Conservation (phyloP, 768 basidiomycete species). For the Mycena galericulata region DNA sequence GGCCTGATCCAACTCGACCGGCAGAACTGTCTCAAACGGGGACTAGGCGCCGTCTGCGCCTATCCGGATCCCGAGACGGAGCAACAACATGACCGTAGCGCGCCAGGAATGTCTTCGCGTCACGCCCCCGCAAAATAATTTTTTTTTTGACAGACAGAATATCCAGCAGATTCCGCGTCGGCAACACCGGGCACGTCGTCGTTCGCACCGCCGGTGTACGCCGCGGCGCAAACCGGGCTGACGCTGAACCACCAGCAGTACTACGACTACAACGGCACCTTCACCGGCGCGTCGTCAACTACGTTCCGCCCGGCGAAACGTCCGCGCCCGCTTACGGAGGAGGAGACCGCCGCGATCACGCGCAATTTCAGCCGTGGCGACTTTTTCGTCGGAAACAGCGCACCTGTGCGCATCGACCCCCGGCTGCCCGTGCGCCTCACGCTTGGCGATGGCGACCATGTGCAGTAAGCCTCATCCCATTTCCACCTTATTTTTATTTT, state of each 20-base stretch:
- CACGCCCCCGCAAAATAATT: constrained; percentile 6
- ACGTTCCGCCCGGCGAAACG: constrained; percentile 87
- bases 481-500: constrained; percentile 30
- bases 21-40: constrained; percentile 87
- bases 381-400: constrained; percentile 84
- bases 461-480: constrained; percentile 54
- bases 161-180: constrained; percentile 21
- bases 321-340: constrained; percentile 83
- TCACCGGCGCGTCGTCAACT: constrained; percentile 76
- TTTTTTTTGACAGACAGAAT: not conserved
- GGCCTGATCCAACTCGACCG: not conserved
- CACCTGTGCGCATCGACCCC: constrained; percentile 86
- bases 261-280: constrained; percentile 81
- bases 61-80: constrained; percentile 84
- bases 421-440: constrained; percentile 83
- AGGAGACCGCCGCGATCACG: constrained; percentile 86
- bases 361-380: constrained; percentile 86
- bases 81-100: constrained; percentile 49
- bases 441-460: constrained; percentile 85
- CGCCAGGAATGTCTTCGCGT: constrained; percentile 45
- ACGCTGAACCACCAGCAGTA: constrained; percentile 64
- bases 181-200: constrained; percentile 42
- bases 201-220: constrained; percentile 59
- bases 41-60: constrained; percentile 74
- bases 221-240: constrained; percentile 40